A percentile compares a stretch with the other conserved stretches of the same genome.
Conservation (phyloP, 2,329 filamentous ascomycete genomes). For the Microcera coccophila region DNA sequence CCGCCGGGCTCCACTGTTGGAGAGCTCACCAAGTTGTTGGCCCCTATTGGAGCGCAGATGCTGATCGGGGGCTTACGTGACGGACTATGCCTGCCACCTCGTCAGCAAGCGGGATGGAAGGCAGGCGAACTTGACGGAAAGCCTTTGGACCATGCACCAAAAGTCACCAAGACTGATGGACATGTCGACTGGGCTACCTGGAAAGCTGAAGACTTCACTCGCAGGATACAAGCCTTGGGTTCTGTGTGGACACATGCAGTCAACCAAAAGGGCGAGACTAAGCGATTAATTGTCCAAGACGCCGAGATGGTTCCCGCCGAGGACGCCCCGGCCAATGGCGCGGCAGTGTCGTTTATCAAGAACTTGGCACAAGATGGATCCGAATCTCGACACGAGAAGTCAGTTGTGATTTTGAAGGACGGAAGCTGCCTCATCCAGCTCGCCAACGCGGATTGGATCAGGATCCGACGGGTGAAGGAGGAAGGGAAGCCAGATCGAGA, state of each 20-base stretch:
- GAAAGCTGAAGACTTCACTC: conserved; percentile 50
- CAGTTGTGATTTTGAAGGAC: conserved; percentile 10
- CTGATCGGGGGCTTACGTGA: conserved; percentile 62
- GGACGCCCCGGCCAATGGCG: neutral
- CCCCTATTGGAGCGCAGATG: conserved; percentile 63
- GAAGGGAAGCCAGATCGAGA: conserved; percentile 30
- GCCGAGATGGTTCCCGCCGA: conserved; percentile 21
- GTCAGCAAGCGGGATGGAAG: conserved; percentile 36
- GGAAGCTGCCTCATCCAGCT: conserved; percentile 24
- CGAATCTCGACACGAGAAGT: conserved; percentile 4
- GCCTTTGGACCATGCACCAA: conserved; percentile 57
- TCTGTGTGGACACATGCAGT: conserved; percentile 57
- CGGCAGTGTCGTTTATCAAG: conserved; percentile 17
- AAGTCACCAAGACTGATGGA: conserved; percentile 63
- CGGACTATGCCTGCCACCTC: conserved; percentile 62
- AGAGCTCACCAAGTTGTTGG: conserved; percentile 48
- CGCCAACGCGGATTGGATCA: conserved; percentile 18
- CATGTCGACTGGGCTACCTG: conserved; percentile 58
- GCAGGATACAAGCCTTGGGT: conserved; percentile 58
- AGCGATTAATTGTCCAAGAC: conserved; percentile 40
- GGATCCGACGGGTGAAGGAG: conserved; percentile 31
- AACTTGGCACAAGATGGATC: conserved; percentile 2
- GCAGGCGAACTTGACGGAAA: conserved; percentile 15
- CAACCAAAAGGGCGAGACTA: conserved; percentile 20
- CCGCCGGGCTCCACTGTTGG: conserved; percentile 41